Base-by-base conservation (phyloP, 78 protist genomes). In the Polysphondylium violaceum region DNA sequence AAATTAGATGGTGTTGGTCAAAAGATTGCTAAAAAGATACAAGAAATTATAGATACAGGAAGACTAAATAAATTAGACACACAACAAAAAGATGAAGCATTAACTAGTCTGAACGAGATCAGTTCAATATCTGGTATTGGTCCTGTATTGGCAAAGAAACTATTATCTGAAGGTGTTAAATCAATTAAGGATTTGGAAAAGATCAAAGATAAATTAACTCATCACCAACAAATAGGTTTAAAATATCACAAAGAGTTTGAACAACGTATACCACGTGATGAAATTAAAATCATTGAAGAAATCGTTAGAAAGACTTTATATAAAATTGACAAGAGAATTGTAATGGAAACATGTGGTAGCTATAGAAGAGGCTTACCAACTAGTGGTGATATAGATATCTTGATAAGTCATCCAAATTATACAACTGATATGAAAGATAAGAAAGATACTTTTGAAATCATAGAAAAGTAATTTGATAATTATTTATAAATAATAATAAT, bases 351-450 rank as follows among this genome's bases (percentile, higher is more conserved):
- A 2, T 69, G 87, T 64, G 94, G 94, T 55, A 89, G 94, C 60
- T 89, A 89, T 89, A 53, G 94, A 36, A 50, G 94, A 67, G 94
- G 94, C 19, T 43, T 67, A 69, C 58, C 76, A 11, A 21, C 76
- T 8, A 63, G 78, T 36, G 94, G 94, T 21, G 94, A 89, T 74
- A 78, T 89, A n/a, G 94, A 89, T 72, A 38, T 89, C 9, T 56
- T 89, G 11, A 12, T 89, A 6, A 89, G 73, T 43, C 94, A 89
- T 43, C 94, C 94, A 29, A 75, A 77, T 0, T 89, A 29, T 35
- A 76, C 63, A 4, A 25, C 21, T 1, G 61, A 89, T 5, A 31
- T 53, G 69, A 76, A 77, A 41, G 78, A 50, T 21, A 77, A 79
- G 76, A 89, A 89, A 38, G 23, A 89, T 8, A 55, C 94, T 7